phyloP scores from a whole-genome alignment of 2,329 filamentous ascomycete species.

The Colletotrichum liriopes region DNA sequence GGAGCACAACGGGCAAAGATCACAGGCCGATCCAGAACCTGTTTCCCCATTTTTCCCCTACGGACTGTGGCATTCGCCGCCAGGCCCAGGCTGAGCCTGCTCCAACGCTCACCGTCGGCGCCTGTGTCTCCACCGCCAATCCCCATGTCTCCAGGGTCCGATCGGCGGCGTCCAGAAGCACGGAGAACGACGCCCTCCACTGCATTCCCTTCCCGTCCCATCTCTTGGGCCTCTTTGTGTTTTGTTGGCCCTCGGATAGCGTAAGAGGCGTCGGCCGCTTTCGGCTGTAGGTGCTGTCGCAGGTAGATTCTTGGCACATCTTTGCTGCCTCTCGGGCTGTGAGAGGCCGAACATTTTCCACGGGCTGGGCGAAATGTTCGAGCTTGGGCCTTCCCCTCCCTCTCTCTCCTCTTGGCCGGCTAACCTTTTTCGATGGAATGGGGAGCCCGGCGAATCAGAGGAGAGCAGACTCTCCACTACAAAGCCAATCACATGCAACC shows the following conservation, averaged over 20 bases:
- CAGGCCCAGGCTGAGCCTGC: conserved; percentile 18
- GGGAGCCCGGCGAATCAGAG: not conserved
- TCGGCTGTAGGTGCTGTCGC: conserved; percentile 5
- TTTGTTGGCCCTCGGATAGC: conserved; percentile 22
- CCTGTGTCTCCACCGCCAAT: conserved; percentile 27
- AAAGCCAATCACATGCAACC: conserved; percentile 42
- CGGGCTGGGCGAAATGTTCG: conserved; percentile 1
- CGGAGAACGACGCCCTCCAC: not conserved
- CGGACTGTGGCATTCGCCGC: not conserved
- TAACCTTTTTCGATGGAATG: conserved; percentile 7
- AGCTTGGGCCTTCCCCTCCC: conserved; percentile 1
- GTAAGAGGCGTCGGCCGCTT: conserved; percentile 28
- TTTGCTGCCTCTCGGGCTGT: not conserved
- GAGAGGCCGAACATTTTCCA: not conserved
- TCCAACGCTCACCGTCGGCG: conserved; percentile 25
- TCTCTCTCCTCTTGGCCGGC: not conserved
- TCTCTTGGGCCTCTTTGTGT: not conserved
- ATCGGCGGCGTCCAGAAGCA: conserved; percentile 35
- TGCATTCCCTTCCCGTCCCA: not conserved
- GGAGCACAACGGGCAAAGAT: conserved; percentile 19
- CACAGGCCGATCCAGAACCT: conserved; percentile 17
- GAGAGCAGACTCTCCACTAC: conserved; percentile 16
- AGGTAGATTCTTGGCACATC: not conserved
- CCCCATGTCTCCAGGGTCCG: conserved; percentile 27
- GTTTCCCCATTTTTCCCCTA: conserved; percentile 8